These are phyloP conservation scores for Rhexocercosporidium sp. DNA, from an alignment of 2,329 filamentous ascomycete species.

Conservation along the genomic window DNA sequence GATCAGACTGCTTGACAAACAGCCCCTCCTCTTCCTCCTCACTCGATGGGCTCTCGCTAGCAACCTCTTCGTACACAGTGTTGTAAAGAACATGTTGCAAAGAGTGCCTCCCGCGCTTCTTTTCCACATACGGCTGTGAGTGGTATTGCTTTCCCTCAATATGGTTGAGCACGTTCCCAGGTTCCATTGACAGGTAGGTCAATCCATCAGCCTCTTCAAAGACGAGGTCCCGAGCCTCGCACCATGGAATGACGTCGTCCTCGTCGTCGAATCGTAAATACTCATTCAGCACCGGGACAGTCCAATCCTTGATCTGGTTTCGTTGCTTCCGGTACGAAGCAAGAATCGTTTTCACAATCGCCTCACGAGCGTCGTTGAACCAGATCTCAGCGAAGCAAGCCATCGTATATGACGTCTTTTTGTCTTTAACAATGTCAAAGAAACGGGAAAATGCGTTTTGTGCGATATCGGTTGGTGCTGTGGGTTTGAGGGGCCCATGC, in stretches of 20 bases:
- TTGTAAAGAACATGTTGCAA: slow-evolving; percentile 61
- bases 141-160: slow-evolving; percentile 60
- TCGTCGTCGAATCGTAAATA: slow-evolving; percentile 71
- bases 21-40: slow-evolving; percentile 36
- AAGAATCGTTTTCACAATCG: slow-evolving; percentile 60
- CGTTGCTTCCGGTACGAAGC: slow-evolving; percentile 61
- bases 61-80: slow-evolving; percentile 52
- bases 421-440: slow-evolving; percentile 63
- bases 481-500: slow-evolving; percentile 61
- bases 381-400: slow-evolving; percentile 73
- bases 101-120: slow-evolving; percentile 58
- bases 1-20: slow-evolving; percentile 34
- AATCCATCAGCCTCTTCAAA: slow-evolving; percentile 51
- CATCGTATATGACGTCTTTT: slow-evolving; percentile 69
- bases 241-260: slow-evolving; percentile 68
- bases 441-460: slow-evolving; percentile 58
- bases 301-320: slow-evolving; percentile 64
- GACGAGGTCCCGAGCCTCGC: slow-evolving; percentile 59
- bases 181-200: slow-evolving; percentile 41
- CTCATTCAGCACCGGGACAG: slow-evolving; percentile 58
- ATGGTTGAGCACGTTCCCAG: slow-evolving; percentile 33
- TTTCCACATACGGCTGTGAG: slow-evolving; percentile 62
- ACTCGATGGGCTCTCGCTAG: not conserved
- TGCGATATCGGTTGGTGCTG: slow-evolving; percentile 45
- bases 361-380: slow-evolving; percentile 64